A percentile compares a stretch with the other conserved stretches of the same genome.
Conservation (phyloP, 2,329 filamentous ascomycete species). For the Fusarium equiseti region DNA sequence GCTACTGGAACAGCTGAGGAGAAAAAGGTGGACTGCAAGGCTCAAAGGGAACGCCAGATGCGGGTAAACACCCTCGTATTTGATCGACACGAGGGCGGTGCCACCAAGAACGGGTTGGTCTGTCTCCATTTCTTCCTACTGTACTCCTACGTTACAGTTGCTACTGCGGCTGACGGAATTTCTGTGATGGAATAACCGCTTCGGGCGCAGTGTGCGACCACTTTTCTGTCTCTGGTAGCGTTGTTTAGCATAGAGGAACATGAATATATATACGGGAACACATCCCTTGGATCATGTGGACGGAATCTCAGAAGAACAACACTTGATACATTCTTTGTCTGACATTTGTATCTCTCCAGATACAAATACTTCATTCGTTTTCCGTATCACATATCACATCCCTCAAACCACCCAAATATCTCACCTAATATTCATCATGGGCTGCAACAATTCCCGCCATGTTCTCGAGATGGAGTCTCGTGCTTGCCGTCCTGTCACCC, state of each 20-base stretch:
- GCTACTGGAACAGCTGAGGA: conserved; percentile 4
- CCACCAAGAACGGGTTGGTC: conserved; percentile 6
- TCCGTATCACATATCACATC: background rate
- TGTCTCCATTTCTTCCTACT: conserved; percentile 23
- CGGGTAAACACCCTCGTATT: conserved; percentile 38
- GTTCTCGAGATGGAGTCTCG: conserved; percentile 39
- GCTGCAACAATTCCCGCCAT: conserved; percentile 37
- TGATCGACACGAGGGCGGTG: conserved; percentile 38
- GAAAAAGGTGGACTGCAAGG: conserved; percentile 31
- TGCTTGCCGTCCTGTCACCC: conserved; percentile 30
- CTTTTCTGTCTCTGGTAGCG: conserved; percentile 6
- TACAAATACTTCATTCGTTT: conserved; percentile 4
- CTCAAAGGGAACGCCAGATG: conserved; percentile 31
- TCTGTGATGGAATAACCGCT: conserved; percentile 22
- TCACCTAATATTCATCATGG: conserved; percentile 27
- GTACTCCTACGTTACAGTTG: conserved; percentile 20
- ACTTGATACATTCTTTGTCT: conserved; percentile 13
- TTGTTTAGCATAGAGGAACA: background rate
- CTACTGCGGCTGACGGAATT: conserved; percentile 13
- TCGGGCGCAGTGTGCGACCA: conserved; percentile 11
- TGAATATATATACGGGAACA: conserved; percentile 28
- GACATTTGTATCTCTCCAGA: conserved; percentile 2
- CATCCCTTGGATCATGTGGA: conserved; percentile 21
- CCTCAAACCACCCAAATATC: background rate
- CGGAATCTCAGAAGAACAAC: conserved; percentile 7